A percentile compares a stretch with the other conserved stretches of the same genome.
Conservation (phyloP, 345 rosid genomes). For the Microthlaspi erraticum region DNA sequence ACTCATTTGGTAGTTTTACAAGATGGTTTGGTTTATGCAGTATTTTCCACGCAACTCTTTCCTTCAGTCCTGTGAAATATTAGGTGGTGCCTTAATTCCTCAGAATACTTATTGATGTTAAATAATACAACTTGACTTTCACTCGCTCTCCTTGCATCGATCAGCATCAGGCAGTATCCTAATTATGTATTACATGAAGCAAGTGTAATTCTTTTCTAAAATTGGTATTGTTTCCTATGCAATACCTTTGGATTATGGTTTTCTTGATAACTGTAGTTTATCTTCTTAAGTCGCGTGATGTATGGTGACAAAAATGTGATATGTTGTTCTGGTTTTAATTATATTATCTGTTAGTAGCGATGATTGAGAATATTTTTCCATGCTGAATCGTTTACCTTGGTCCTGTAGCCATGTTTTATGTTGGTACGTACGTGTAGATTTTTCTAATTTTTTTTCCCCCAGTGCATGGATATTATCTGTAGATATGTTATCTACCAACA, state of each 20-base stretch:
- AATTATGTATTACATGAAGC: conserved; percentile 26
- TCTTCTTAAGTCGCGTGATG: conserved; percentile 21
- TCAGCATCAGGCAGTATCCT: conserved; percentile 25
- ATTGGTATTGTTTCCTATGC: not conserved
- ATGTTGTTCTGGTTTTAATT: conserved; percentile 9
- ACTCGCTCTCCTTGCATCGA: conserved; percentile 7
- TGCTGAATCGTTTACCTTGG: conserved; percentile 21
- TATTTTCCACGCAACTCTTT: conserved; percentile 11
- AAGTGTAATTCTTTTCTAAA: conserved; percentile 8
- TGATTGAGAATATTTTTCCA: conserved; percentile 22
- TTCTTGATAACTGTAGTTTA: conserved; percentile 18
- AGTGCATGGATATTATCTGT: conserved; percentile 10
- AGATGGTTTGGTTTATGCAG: no score
- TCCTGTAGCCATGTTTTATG: not conserved
- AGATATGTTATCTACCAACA: conserved; percentile 11
- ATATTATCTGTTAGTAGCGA: conserved; percentile 10
- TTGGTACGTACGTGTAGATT: not conserved
- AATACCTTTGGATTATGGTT: conserved; percentile 9
- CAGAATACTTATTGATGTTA: conserved; percentile 13
- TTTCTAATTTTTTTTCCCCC: conserved; percentile 6
- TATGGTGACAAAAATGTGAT: conserved; percentile 21
- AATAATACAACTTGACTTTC: not conserved
- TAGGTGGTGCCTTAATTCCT: conserved; percentile 25
- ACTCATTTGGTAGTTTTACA: no score
- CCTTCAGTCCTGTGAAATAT: conserved; percentile 15